These are phyloP conservation scores for Russula dissimulans DNA, from an alignment of 768 basidiomycete genomes.

Conservation along the genomic window DNA sequence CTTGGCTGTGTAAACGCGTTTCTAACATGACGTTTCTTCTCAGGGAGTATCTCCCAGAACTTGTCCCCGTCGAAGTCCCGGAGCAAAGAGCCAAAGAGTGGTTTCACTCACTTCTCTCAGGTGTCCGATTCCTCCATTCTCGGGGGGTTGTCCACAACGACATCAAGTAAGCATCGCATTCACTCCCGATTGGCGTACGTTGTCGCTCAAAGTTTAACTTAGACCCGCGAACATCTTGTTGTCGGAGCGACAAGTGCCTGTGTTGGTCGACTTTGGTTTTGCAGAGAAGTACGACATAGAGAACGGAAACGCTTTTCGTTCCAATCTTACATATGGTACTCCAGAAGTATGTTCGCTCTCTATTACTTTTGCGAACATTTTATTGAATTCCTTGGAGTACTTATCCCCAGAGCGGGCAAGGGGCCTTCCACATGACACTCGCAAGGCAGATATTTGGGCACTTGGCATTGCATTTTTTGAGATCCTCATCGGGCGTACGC, in stretches of 20 bases:
- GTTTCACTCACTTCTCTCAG: constrained; percentile 77
- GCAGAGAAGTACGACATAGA: constrained; percentile 73
- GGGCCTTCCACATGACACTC: constrained; percentile 85
- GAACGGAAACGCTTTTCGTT: constrained; percentile 62
- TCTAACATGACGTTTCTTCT: neutral
- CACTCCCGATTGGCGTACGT: neutral
- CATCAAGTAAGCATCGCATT: constrained; percentile 61
- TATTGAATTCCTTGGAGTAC: constrained; percentile 43
- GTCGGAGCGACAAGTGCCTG: constrained; percentile 65
- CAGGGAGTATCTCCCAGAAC: constrained; percentile 81
- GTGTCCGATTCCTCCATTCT: constrained; percentile 73
- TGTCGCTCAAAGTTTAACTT: neutral
- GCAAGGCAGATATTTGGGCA: constrained; percentile 85
- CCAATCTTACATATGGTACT: constrained; percentile 81
- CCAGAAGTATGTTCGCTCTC: constrained; percentile 52
- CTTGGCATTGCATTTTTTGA: constrained; percentile 90
- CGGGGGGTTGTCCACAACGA: constrained; percentile 88
- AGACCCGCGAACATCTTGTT: constrained; percentile 93
- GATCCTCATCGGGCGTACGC: constrained; percentile 84
- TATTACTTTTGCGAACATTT: neutral
- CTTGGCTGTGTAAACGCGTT: neutral
- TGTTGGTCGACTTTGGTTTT: constrained; percentile 95
- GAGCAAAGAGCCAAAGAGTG: constrained; percentile 70
- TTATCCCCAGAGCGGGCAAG: constrained; percentile 87
- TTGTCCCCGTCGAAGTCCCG: constrained; percentile 81